Percentiles rank a stretch among this genome's conserved stretches.
phyloP scores from a whole-genome alignment of 352 stramenopile species.

The Phytophthora pisi region DNA sequence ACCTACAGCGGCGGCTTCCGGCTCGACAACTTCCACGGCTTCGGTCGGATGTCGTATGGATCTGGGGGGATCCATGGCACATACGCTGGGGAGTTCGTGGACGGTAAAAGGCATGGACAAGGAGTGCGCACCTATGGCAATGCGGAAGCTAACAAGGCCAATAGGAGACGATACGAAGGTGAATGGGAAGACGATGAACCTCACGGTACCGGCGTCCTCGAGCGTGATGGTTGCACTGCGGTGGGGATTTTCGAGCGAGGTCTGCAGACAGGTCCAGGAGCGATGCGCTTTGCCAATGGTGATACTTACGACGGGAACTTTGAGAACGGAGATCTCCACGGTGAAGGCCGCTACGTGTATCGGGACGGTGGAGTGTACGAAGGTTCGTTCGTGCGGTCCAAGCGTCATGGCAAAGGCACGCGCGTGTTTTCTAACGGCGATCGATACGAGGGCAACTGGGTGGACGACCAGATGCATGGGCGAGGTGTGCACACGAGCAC shows the following conservation, averaged over 20 bases:
- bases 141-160: constrained; percentile 24
- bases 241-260: constrained; percentile 64
- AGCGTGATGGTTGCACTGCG: constrained; percentile 56
- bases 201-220: constrained; percentile 60
- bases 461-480: constrained; percentile 64
- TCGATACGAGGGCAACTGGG: constrained; percentile 65
- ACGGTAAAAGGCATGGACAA: constrained; percentile 62
- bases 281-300: constrained; percentile 61
- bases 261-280: constrained; percentile 59
- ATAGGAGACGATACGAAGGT: constrained; percentile 62
- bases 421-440: constrained; percentile 62
- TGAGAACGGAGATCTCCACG: constrained; percentile 47
- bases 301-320: constrained; percentile 79
- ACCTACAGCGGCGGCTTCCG: constrained; percentile 63
- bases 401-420: constrained; percentile 56
- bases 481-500: constrained; percentile 43
- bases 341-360: constrained; percentile 51
- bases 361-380: constrained; percentile 63
- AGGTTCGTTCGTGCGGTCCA: constrained; percentile 49
- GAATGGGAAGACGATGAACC: constrained; percentile 66
- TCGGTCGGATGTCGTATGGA: constrained; percentile 59
- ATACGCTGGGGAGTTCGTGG: constrained; percentile 67
- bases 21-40: constrained; percentile 60
- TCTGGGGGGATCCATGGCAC: constrained; percentile 49
- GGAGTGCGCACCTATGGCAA: constrained; percentile 64